These are phyloP conservation scores for Lecanicillium sp. DNA, from an alignment of 2,329 filamentous ascomycete species.

Conservation along the genomic window DNA sequence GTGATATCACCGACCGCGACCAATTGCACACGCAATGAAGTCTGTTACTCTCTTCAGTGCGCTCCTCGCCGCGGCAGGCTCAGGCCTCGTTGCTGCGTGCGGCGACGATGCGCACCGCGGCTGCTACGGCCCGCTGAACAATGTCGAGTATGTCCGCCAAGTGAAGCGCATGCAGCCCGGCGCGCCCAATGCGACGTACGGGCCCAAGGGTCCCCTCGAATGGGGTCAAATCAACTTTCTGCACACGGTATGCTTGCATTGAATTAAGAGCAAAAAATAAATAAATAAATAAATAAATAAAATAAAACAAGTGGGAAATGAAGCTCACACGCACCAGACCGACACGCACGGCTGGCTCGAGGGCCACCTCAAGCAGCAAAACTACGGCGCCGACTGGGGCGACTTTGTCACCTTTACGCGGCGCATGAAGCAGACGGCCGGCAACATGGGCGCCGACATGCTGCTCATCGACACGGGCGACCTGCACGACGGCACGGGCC, in stretches of 20 bases:
- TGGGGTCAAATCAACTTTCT: constrained; percentile 60
- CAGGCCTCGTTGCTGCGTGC: constrained; percentile 27
- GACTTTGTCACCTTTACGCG: constrained; percentile 57
- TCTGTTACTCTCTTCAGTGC: not conserved
- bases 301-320: not conserved
- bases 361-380: constrained; percentile 54
- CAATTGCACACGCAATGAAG: constrained; percentile 1
- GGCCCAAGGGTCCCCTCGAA: constrained; percentile 42
- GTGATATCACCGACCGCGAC: not conserved
- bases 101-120: constrained; percentile 19
- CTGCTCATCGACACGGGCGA: constrained; percentile 58
- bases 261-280: not conserved
- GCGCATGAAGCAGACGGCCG: constrained; percentile 54
- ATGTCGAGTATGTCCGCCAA: constrained; percentile 39
- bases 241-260: constrained; percentile 38
- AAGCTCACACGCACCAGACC: constrained; percentile 28
- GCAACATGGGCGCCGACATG: constrained; percentile 51
- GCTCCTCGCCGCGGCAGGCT: constrained; percentile 14
- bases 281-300: not conserved
- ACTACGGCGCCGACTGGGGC: constrained; percentile 61
- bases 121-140: constrained; percentile 37
- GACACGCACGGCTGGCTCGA: constrained; percentile 58
- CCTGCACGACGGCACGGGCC: constrained; percentile 59
- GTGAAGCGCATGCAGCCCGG: constrained; percentile 45
- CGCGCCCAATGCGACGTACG: constrained; percentile 35